phyloP scores from a whole-genome alignment of 164 flowering plant species.

The Platanus orientalis region DNA sequence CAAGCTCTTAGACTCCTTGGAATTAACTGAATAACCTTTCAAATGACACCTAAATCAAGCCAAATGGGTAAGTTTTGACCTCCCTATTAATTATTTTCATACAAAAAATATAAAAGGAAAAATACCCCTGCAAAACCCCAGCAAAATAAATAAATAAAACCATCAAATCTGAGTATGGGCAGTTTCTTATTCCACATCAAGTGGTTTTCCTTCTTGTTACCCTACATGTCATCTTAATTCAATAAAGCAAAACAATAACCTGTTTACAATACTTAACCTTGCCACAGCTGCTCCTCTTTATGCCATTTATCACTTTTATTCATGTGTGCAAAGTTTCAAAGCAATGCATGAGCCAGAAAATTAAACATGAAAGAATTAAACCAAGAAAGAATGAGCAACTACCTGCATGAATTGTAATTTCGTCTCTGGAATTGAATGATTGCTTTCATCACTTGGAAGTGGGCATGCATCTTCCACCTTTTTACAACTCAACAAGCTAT shows the following conservation, averaged over 20 bases:
- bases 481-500: conserved; percentile 9
- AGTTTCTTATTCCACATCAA: too few species aligned
- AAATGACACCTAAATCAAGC: too few species aligned
- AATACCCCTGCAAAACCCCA: too few species aligned
- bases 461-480: conserved; percentile 16
- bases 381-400: conserved; percentile 4
- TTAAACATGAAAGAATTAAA: background rate
- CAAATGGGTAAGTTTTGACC: too few species aligned
- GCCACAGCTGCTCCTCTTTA: background rate
- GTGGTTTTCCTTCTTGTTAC: background rate
- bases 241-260: background rate
- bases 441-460: conserved; percentile 18
- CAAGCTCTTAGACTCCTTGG: too few species aligned
- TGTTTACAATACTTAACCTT: background rate
- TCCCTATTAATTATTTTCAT: too few species aligned
- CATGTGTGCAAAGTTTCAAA: background rate
- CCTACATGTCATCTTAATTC: background rate
- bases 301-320: background rate
- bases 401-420: conserved; percentile 28
- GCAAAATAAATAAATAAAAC: too few species aligned
- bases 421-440: conserved; percentile 8
- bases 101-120: too few species aligned
- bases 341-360: background rate
- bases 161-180: too few species aligned
- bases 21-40: too few species aligned